Conservation (phyloP, 257 asterid genomes). For the Prunella vulgaris region DNA sequence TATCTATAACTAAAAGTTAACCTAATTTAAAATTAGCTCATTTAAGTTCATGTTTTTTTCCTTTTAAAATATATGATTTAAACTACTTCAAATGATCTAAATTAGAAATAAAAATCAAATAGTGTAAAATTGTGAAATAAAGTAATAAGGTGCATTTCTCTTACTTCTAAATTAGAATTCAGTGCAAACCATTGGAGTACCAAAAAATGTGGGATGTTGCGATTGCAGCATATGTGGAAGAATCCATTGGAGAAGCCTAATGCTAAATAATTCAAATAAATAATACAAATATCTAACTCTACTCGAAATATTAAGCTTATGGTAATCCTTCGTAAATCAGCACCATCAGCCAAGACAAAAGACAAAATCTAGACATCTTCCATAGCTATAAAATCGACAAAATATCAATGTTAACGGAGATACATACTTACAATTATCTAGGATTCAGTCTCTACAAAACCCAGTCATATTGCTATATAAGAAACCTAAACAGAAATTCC, state of each 20-base stretch:
- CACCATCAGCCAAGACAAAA: background rate
- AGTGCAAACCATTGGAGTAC: background rate
- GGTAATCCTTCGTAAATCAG: background rate
- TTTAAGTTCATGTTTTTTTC: background rate
- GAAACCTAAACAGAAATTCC: background rate
- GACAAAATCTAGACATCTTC: background rate
- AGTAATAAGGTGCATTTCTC: background rate
- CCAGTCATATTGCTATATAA: background rate
- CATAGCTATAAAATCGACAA: background rate
- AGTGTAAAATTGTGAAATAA: background rate
- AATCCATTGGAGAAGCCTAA: background rate
- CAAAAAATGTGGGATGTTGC: background rate
- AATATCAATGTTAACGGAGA: background rate
- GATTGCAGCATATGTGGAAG: background rate
- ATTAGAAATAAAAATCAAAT: background rate
- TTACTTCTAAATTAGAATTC: background rate
- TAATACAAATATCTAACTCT: too few relatives aligned
- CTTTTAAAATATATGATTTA: background rate
- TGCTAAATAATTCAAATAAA: background rate
- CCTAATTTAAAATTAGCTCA: background rate
- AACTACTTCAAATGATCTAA: background rate
- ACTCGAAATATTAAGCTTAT: background rate
- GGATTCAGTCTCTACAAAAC: background rate
- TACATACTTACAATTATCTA: background rate
- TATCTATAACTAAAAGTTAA: background rate